Base-by-base conservation (phyloP, 768 basidiomycete species). In the Kwoniella europaea region DNA sequence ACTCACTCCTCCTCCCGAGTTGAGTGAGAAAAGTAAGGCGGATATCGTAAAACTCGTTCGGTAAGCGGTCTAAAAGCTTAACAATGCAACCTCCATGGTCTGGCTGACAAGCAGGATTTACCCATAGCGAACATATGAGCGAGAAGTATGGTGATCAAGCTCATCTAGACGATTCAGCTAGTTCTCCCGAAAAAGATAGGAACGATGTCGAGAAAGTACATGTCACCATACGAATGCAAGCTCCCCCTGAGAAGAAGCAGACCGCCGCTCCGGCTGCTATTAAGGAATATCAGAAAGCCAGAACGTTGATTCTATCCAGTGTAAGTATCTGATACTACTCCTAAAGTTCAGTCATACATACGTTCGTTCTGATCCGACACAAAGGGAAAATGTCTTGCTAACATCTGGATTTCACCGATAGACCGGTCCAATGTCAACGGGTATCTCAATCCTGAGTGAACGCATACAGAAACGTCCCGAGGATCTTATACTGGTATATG, bases 401-500 rank as follows among this genome's bases (percentile, higher is more conserved):
- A 52, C 53, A 24, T 12, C n/a, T 12, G n/a, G 0, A 50, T 18
- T 0, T 42, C 20, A 9, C 0, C 22, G 16, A 24, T 46, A 75
- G 75, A 41, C 62, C 43, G 68, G 69, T 18, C 71, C 71, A 2
- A 46, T 79, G 20, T 58, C 63, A 15, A 58, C 41, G 10, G 44
- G 69, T 18, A 43, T 77, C 41, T 44, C 57, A 9, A 61, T 64
- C 12, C 56, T 77, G 13, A 74, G 76, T 10, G 67, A 74, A 10
- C 46, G 64, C 10, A 55, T 77, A 6, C 55, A 67, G 24, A 72
- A 73, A 46, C 41, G 41, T 43, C 35, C 72, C 2, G 69, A 73
- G 18, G 76, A 77, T 12, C n/a, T 79, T 22, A 59, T 75, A 7
- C 41, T 77, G 7, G 67, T 68, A 12, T 69, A 77, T 52, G 57